Evolutionary conservation across 805 yeast species (phyloP), one percentile per base, ranked within the genome.

Genomic region (Metschnikowia proteae): DNA sequence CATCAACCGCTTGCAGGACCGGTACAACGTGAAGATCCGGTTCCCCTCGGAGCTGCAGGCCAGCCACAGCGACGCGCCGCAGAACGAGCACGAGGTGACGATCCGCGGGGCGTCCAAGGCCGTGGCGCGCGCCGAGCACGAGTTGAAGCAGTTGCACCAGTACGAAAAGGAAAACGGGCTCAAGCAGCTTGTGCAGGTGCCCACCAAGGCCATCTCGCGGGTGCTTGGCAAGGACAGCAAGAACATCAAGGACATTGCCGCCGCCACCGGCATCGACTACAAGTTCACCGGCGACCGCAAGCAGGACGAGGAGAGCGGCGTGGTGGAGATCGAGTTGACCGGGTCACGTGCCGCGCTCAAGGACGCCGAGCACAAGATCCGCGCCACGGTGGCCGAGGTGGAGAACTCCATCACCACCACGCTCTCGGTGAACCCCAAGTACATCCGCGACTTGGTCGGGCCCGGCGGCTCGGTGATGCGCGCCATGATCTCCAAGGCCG

Each of bases 181-280:
- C 69, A 76, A 79, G 49, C 75, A 81, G 55, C 69, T 72, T n/a
- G 64, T 92, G 36, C 63, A 70, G 41, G 84, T 94, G 45, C 95
- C 97, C 34, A 64, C 76, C 38, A 80, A 77, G 52, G 84, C 89
- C n/a, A 78, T 92, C 51, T 78, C 97, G 22, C 78, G 89, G 62
- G 83, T 94, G 50, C 90, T 94, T 64, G 99, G 99, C 60, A 89
- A 86, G 61, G 75, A 77, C 51, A 97, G 98, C 63, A 92, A 88
- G 52, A 79, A 78, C 45, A 85, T 94, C 60, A 86, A 83, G 53
- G 88, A 86, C 61, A 84, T 95, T 49, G 80, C 88, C 52, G 90
- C 84, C 45, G 80, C 77, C 36, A 70, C 82, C 34, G 87, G 84
- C 40, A 80, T 83, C 44, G 84, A 83, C 55, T 74, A 81, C 64